Conservation (phyloP, 257 asterid genomes). For the Scutellaria minor region DNA sequence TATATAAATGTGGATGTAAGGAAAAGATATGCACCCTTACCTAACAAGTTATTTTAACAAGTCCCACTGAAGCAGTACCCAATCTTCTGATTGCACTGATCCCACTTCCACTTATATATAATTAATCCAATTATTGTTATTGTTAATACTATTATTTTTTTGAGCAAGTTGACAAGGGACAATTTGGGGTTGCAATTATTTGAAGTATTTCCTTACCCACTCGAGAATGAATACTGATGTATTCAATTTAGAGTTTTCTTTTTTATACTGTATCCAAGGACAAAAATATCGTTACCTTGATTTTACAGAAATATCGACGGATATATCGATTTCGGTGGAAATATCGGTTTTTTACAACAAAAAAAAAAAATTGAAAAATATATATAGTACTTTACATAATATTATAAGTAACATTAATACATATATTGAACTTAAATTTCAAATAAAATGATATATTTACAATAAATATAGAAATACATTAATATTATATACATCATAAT, state of each 20-base stretch:
- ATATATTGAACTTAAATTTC: too few relatives aligned
- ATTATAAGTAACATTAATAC: too few relatives aligned
- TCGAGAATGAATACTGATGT: neutral
- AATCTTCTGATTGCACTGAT: slow-evolving; percentile 36
- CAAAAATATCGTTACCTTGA: too few relatives aligned
- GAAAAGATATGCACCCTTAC: slow-evolving; percentile 38
- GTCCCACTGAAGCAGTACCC: slow-evolving; percentile 34
- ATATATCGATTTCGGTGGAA: too few relatives aligned
- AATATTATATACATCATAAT: too few relatives aligned
- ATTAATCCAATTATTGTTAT: slow-evolving; percentile 17
- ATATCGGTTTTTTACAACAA: too few relatives aligned
- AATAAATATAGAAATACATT: too few relatives aligned
- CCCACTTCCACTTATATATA: slow-evolving; percentile 23
- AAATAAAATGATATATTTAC: too few relatives aligned
- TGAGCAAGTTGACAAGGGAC: slow-evolving; percentile 22
- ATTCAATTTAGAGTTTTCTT: neutral
- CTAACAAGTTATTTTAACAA: slow-evolving; percentile 41
- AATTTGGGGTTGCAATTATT: slow-evolving; percentile 32
- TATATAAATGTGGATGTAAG: neutral
- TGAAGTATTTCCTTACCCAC: slow-evolving; percentile 11
- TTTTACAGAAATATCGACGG: too few relatives aligned
- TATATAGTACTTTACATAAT: too few relatives aligned
- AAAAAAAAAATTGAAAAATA: too few relatives aligned
- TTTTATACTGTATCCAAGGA: too few relatives aligned
- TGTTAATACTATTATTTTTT: neutral